phyloP scores from a whole-genome alignment of 768 basidiomycete genomes.

The Suillus cothurnatus region DNA sequence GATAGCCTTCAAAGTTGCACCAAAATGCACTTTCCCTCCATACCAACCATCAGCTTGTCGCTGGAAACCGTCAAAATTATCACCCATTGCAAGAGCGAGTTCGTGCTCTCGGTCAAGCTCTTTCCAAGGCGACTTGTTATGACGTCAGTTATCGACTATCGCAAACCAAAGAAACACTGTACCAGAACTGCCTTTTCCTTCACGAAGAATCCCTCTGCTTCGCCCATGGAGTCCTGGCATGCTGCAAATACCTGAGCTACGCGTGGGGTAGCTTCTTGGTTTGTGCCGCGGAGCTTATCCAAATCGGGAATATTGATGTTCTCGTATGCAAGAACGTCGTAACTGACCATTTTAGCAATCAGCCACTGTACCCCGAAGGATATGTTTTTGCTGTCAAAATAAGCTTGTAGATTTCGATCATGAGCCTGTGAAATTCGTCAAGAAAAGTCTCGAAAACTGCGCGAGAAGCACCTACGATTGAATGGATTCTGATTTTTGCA shows the following conservation, averaged over 20 bases:
- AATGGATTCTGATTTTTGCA: background rate
- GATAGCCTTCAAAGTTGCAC: constrained; percentile 37
- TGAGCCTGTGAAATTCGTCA: constrained; percentile 13
- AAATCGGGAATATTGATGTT: constrained; percentile 34
- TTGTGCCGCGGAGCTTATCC: constrained; percentile 31
- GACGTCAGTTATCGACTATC: constrained; percentile 12
- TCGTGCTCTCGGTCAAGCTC: constrained; percentile 61
- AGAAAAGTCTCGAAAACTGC: background rate
- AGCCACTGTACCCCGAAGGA: constrained; percentile 57
- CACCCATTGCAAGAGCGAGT: constrained; percentile 9
- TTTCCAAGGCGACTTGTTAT: constrained; percentile 56
- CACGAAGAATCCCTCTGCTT: constrained; percentile 17
- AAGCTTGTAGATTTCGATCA: constrained; percentile 13
- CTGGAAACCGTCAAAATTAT: constrained; percentile 36
- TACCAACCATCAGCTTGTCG: constrained; percentile 48
- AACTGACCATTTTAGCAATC: constrained; percentile 46
- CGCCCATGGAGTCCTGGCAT: background rate
- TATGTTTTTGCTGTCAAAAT: constrained; percentile 33
- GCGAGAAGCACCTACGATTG: background rate
- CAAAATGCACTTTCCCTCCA: constrained; percentile 63
- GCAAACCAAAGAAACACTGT: constrained; percentile 20
- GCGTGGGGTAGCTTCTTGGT: constrained; percentile 33
- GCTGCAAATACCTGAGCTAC: constrained; percentile 19
- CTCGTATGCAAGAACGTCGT: constrained; percentile 29
- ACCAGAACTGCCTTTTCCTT: constrained; percentile 16